Evolutionary conservation across 805 yeast genomes (phyloP), one percentile per base, ranked within the genome.

Genomic region (Saturnispora bothae): DNA sequence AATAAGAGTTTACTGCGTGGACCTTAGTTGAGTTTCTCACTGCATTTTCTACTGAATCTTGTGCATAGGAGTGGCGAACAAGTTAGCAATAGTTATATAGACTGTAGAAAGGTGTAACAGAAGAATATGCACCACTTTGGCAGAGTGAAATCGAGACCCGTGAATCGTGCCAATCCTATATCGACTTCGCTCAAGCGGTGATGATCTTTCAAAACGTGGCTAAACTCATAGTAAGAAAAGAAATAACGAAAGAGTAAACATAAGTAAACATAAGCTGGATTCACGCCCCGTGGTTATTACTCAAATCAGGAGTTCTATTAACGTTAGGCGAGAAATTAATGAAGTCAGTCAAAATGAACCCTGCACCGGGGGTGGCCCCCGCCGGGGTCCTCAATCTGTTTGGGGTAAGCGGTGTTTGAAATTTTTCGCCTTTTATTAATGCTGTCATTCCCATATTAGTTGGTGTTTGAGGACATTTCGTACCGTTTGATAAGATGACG

Each of bases 261-360:
- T 28, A 22, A 22, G 6, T 10, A 22, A 22, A 10, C 9, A n/a
- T n/a, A n/a, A n/a, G n/a, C n/a, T n/a, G n/a, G n/a, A 7, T 22
- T 7, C 10, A 10, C 6, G 25, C 6, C 9, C 25, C 25, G 25
- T 22, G 6, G 4, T 26, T 28, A n/a, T 29, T 33, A 36, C 19
- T 25, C 5, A 36, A 31, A 17, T 36, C 40, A 3, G 69, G 68
- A 0, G 68, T 63, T 31, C 61, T 53, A 5, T 53, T 41, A 18
- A 82, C 82, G 8, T 83, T 75, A 3, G 92, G 92, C 1, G 88
- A 76, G 53, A 78, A 78, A 52, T 83, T 80, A 28, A 84, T 80
- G 54, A 82, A 83, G 53, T 83, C 95, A 52, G 75, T 78, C 77
- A 83, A 74, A 56, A 83, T 83, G 61, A 83, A 83, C n/a, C n/a